Base-by-base conservation (phyloP, 345 rosid species). In the Eutrema yunnanense region DNA sequence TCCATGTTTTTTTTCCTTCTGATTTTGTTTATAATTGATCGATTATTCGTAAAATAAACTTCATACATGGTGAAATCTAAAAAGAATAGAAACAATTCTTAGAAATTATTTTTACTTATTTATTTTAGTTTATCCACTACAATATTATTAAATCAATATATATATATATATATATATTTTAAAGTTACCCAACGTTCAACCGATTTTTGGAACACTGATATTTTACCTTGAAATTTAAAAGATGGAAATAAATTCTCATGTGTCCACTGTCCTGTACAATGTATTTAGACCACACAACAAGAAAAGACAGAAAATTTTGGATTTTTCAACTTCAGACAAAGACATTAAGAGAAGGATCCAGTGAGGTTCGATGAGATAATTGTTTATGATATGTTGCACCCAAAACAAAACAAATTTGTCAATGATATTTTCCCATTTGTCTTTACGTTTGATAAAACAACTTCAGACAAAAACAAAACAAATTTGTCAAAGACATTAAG, bases 261-360 rank as follows among this genome's bases (percentile, higher is more conserved):
- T 60, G 50, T 38, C 36, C 8, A 52, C 43, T 14, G 1, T 53
- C 42, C 2, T 30, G 72, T 73, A 16, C 72, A 57, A 49, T 65
- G 59, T 41, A 73, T 65, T 27, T 37, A 73, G 71, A 65, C 72
- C 70, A 43, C 70, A 64, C 22, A 46, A 29, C 49, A 14, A 63
- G 16, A 41, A 32, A 42, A 10, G 12, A 73, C 61, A 66, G 30
- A 52, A 57, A 48, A 65, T 9, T 36, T 50, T 38, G 51, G 46
- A 6, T 3, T 11, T 62, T 62, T 61, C 46, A 42, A 72, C 69
- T 10, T 52, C 46, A 52, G 69, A 72, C 62, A 64, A 56, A 65
- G 60, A 57, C 72, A 57, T 48, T 58, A 40, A 66, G 55, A 74
- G 73, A 74, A 59, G 40, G 68, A 67, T 67, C 67, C 8, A 33